phyloP scores from a whole-genome alignment of 2,329 filamentous ascomycete genomes.

The Gaeumannomyces tritici region DNA sequence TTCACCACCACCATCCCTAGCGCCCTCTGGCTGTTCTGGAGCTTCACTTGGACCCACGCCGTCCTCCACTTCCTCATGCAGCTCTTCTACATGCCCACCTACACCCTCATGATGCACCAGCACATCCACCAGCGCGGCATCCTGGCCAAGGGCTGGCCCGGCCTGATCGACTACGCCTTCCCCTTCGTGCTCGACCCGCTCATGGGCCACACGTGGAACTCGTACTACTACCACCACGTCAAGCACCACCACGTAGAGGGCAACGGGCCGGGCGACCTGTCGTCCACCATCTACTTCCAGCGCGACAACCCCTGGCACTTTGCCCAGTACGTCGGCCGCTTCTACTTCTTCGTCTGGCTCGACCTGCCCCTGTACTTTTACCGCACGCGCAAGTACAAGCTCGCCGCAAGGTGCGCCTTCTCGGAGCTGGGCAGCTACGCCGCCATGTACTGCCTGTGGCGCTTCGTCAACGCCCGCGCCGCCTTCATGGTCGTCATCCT shows the following conservation, averaged over 20 bases:
- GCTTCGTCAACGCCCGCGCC: conserved; percentile 40
- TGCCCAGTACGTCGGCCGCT: conserved; percentile 61
- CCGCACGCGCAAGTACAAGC: conserved; percentile 44
- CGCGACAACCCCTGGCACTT: conserved; percentile 60
- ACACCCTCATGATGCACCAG: conserved; percentile 76
- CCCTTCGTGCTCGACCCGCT: conserved; percentile 67
- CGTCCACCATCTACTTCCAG: conserved; percentile 67
- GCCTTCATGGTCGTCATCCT: conserved; percentile 57
- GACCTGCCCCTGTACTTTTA: conserved; percentile 68
- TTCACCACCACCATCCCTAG: conserved; percentile 60
- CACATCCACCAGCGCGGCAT: conserved; percentile 73
- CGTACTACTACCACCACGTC: conserved; percentile 77
- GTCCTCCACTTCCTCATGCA: conserved; percentile 57
- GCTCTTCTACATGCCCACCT: conserved; percentile 59
- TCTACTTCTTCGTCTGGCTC: conserved; percentile 64
- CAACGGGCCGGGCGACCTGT: conserved; percentile 68
- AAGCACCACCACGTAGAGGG: conserved; percentile 77
- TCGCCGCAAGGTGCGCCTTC: conserved; percentile 45
- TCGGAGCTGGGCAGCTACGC: conserved; percentile 53
- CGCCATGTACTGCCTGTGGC: conserved; percentile 37
- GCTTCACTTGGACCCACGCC: conserved; percentile 60
- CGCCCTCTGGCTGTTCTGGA: conserved; percentile 49
- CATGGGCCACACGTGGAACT: conserved; percentile 79
- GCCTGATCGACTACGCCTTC: conserved; percentile 52
- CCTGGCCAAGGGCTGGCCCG: conserved; percentile 23